A percentile compares a stretch with the other conserved stretches of the same genome.
phyloP scores from a whole-genome alignment of 768 basidiomycete genomes.

The Termitomyces sp. region DNA sequence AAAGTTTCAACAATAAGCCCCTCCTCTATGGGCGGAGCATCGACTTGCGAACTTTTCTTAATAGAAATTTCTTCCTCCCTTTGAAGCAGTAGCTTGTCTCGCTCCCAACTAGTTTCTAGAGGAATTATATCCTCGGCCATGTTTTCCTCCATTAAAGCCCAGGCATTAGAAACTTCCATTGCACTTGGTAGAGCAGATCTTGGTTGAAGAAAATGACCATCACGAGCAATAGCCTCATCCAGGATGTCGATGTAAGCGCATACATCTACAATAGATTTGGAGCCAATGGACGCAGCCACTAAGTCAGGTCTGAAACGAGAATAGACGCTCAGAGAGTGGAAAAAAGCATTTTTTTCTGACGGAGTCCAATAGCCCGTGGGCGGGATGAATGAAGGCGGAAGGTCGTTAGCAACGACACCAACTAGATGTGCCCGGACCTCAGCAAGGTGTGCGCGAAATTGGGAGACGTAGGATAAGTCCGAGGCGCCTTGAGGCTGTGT shows the following conservation, averaged over 20 bases:
- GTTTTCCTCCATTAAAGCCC: slow-evolving; percentile 43
- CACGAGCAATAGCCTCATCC: slow-evolving; percentile 26
- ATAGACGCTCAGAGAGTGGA: slow-evolving; percentile 58
- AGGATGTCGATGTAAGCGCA: slow-evolving; percentile 58
- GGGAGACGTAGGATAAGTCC: slow-evolving; percentile 15
- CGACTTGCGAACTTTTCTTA: slow-evolving; percentile 4
- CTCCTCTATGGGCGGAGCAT: background rate
- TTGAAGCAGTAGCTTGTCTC: slow-evolving; percentile 11
- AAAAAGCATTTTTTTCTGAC: slow-evolving; percentile 66
- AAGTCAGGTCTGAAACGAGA: slow-evolving; percentile 76
- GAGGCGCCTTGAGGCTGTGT: slow-evolving; percentile 4
- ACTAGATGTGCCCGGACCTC: slow-evolving; percentile 29
- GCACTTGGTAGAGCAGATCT: slow-evolving; percentile 29
- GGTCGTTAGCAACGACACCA: slow-evolving; percentile 21
- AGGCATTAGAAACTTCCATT: slow-evolving; percentile 43
- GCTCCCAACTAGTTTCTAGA: slow-evolving; percentile 24
- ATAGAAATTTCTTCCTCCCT: slow-evolving; percentile 14
- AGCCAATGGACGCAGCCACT: slow-evolving; percentile 59
- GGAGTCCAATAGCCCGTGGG: slow-evolving; percentile 54
- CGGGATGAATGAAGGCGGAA: slow-evolving; percentile 28
- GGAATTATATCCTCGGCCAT: slow-evolving; percentile 25
- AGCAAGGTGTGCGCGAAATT: slow-evolving; percentile 28
- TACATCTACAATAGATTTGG: slow-evolving; percentile 64
- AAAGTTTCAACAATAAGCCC: slow-evolving; percentile 6
- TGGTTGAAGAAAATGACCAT: slow-evolving; percentile 2